Evolutionary conservation across 345 rosid genomes (phyloP).

Genomic region (Raphanus raphanistrum): DNA sequence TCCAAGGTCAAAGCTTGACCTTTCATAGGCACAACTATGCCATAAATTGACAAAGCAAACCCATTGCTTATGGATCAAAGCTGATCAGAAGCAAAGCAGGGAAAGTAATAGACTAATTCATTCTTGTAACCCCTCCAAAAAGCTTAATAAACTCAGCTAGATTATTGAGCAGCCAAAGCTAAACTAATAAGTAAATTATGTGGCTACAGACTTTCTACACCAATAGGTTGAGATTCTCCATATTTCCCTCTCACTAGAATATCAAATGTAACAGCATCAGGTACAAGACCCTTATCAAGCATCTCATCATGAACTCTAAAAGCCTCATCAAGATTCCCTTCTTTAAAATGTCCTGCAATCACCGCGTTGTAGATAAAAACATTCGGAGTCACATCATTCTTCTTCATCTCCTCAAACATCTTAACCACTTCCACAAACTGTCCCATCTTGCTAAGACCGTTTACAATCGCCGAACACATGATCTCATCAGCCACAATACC

Average conservation of each 20-base stretch:
- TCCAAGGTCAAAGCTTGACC: conserved; percentile 1
- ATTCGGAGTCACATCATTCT: conserved; percentile 52
- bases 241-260: conserved; percentile 58
- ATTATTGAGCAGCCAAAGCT: conserved; percentile 18
- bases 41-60: background rate
- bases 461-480: conserved; percentile 52
- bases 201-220: conserved; percentile 30
- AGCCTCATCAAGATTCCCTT: conserved; percentile 70
- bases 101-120: background rate
- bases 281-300: conserved; percentile 79
- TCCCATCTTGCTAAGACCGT: conserved; percentile 60
- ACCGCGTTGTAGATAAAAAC: conserved; percentile 60
- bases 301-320: conserved; percentile 75
- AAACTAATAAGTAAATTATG: conserved; percentile 2
- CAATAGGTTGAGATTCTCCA: conserved; percentile 33
- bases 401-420: conserved; percentile 65
- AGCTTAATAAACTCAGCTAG: conserved; percentile 5
- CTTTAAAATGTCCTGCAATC: conserved; percentile 68
- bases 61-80: conserved; percentile 1
- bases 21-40: background rate
- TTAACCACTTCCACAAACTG: conserved; percentile 58
- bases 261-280: conserved; percentile 64
- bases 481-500: conserved; percentile 60
- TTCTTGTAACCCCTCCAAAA: conserved; percentile 13
- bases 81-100: background rate